Evolutionary conservation across 352 stramenopile genomes (phyloP).

Genomic region (Phytophthora constricta): DNA sequence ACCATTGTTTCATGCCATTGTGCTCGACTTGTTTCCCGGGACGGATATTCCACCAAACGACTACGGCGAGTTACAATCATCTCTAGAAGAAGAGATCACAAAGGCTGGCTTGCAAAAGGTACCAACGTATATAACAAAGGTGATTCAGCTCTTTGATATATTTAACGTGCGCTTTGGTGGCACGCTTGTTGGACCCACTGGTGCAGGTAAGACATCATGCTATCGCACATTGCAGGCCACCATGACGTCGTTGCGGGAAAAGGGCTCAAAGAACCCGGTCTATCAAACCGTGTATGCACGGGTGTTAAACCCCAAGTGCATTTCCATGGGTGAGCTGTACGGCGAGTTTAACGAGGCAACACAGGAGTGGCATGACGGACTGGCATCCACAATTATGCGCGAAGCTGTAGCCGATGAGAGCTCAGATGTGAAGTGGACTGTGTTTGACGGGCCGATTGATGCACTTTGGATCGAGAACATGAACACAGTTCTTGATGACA

Average conservation of each 20-base stretch:
- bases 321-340: constrained; percentile 86
- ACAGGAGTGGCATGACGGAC: constrained; percentile 88
- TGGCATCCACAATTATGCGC: constrained; percentile 84
- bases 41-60: constrained; percentile 86
- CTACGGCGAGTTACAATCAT: constrained; percentile 83
- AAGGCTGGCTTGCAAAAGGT: constrained; percentile 69
- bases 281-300: constrained; percentile 78
- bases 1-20: constrained; percentile 91
- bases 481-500: constrained; percentile 96
- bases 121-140: constrained; percentile 90
- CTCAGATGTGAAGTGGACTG: constrained; percentile 85
- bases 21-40: constrained; percentile 92
- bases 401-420: constrained; percentile 75
- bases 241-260: constrained; percentile 83
- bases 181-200: constrained; percentile 88
- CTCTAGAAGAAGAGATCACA: constrained; percentile 63
- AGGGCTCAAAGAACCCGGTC: constrained; percentile 72
- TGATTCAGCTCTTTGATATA: constrained; percentile 95
- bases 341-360: constrained; percentile 91
- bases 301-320: constrained; percentile 89
- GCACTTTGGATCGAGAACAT: constrained; percentile 97
- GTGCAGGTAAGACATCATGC: constrained; percentile 87
- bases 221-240: constrained; percentile 87
- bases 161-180: constrained; percentile 94
- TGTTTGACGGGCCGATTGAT: constrained; percentile 95